These are phyloP conservation scores for Phytopythium montanum DNA, from an alignment of 352 stramenopile genomes.

Conservation along the genomic window DNA sequence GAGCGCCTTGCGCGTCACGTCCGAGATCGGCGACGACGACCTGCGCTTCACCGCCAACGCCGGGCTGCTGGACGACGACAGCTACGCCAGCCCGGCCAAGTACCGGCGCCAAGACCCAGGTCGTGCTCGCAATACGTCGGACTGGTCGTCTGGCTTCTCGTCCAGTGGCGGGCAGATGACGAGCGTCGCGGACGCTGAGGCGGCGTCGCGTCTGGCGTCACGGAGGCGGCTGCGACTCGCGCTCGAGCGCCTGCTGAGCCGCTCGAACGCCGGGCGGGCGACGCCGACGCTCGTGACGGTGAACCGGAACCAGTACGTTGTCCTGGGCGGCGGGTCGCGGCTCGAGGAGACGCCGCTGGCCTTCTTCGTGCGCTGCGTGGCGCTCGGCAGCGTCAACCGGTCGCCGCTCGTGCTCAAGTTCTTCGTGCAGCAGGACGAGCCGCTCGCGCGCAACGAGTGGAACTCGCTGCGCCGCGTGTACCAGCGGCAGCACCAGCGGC, in stretches of 20 bases:
- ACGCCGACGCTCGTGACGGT: conserved; percentile 21
- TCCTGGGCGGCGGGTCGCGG: conserved; percentile 9
- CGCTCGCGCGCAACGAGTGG: conserved; percentile 45
- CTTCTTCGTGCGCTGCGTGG: conserved; percentile 33
- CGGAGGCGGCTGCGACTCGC: conserved; percentile 7
- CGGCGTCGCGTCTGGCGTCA: conserved; percentile 7
- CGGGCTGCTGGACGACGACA: conserved; percentile 1
- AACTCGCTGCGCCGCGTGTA: conserved; percentile 46
- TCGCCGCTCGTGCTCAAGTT: conserved; percentile 39
- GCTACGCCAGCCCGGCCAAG: not conserved
- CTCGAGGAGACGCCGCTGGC: conserved; percentile 43
- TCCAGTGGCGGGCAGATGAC: not conserved
- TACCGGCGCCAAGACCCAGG: not conserved
- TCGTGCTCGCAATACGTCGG: not conserved
- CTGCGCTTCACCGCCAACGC: not conserved
- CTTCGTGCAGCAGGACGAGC: conserved; percentile 54
- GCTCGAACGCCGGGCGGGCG: not conserved
- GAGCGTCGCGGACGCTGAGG: not conserved
- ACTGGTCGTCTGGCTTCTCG: conserved; percentile 5
- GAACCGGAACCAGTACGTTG: conserved; percentile 28
- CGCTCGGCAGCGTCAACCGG: not conserved
- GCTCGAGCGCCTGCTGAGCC: conserved; percentile 18
- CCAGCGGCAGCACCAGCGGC: conserved; percentile 15
- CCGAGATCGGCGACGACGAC: conserved; percentile 5
- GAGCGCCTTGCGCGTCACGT: conserved; percentile 6